Base-by-base conservation (phyloP, 805 yeast genomes). In the Hermanozyma aechmeae region DNA sequence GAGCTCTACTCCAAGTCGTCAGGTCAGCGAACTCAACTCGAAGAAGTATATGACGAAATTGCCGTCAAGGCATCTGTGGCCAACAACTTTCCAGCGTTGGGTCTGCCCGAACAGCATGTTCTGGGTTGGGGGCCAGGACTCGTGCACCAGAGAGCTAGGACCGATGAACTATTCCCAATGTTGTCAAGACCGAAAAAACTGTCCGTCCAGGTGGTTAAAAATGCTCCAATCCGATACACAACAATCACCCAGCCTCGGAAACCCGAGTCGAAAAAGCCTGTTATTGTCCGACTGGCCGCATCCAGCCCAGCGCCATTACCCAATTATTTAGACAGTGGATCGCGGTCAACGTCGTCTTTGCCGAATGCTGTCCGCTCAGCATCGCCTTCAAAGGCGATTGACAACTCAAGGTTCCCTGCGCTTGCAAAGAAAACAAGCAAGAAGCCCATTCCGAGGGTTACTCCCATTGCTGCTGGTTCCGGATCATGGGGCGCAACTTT, bases 371-470 rank as follows among this genome's bases (percentile, higher is more conserved):
- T n/a, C n/a, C n/a, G n/a, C n/a, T n/a, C n/a, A n/a, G n/a, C n/a
- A n/a, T n/a, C n/a, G n/a, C n/a, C n/a, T n/a, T n/a, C n/a, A n/a
- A n/a, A n/a, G n/a, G n/a, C n/a, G n/a, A n/a, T n/a, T n/a, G n/a
- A n/a, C n/a, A n/a, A n/a, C n/a, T n/a, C 46, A 3, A 52, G 66
- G 37, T 70, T 75, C 44, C 81, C 82, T 3, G 62, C 72, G 0
- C 48, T 69, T 21, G 56, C 51, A 34, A 57, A 63, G 41, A 69
- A 66, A 45, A 44, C 52, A 28, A 37, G 38, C 3, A 57, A 54
- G 34, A 53, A 43, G 32, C 40, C 36, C 6, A 61, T 71, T 30
- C 83, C 86, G 2, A 62, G 80, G 23, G 82, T 79, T 4, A 74
- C 73, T 27, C 73, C 76, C 6, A 51, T 65, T 2, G 31, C 33